A percentile compares a stretch with the other conserved stretches of the same genome.
These are phyloP conservation scores for Diaporthe longicolla DNA, from an alignment of 2,329 filamentous ascomycete genomes.

Conservation along the genomic window DNA sequence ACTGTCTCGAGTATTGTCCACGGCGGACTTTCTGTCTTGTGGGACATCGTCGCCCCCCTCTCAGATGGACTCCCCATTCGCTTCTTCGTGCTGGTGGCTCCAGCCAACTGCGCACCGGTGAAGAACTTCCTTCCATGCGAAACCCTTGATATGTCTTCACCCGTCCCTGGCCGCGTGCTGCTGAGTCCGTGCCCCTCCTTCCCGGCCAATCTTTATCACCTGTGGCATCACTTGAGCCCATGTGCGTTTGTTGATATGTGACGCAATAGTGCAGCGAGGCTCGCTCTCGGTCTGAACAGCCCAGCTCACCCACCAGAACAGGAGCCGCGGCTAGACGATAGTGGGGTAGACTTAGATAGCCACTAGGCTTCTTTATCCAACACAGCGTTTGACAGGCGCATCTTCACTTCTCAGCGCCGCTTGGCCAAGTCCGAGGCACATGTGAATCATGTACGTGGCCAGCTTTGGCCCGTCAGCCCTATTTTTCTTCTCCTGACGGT, in stretches of 20 bases:
- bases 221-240: neutral
- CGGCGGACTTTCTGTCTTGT: neutral
- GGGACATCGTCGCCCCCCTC: no score
- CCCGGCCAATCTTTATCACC: no score
- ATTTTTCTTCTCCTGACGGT: constrained; percentile 82
- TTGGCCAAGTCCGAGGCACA: constrained; percentile 81
- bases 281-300: neutral
- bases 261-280: neutral
- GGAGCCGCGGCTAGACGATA: neutral
- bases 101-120: neutral
- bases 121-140: neutral
- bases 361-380: neutral
- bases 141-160: no score
- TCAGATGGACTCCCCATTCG: neutral
- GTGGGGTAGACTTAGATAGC: constrained; percentile 62
- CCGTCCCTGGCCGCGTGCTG: no score
- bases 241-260: neutral
- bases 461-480: constrained; percentile 93
- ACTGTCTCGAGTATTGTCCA: neutral
- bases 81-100: neutral
- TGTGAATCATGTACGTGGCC: constrained; percentile 91
- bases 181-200: no score
- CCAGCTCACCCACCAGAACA: neutral
- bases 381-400: neutral
- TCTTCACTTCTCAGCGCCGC: constrained; percentile 65